phyloP scores from a whole-genome alignment of 192 early-diverging fungal species.

The Entomortierella beljakovae region DNA sequence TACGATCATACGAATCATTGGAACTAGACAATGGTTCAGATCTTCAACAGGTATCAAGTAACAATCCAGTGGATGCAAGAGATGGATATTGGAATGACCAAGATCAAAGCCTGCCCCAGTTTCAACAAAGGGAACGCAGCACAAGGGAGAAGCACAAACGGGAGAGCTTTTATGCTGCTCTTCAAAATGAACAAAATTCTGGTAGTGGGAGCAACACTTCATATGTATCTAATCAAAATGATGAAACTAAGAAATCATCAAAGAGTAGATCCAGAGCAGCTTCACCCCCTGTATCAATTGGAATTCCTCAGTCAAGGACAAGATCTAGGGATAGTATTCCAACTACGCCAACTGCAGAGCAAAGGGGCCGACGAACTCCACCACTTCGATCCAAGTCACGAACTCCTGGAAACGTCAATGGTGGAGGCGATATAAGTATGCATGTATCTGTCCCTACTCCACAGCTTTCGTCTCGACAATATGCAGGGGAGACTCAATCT shows the following conservation, averaged over 20 bases:
- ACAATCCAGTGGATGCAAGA: not conserved
- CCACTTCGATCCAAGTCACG: conserved; percentile 28
- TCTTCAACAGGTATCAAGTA: not conserved
- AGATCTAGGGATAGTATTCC: conserved; percentile 24
- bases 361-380: conserved; percentile 21
- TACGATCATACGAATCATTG: conserved; percentile 14
- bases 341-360: conserved; percentile 20
- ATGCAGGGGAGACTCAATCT: conserved; percentile 32
- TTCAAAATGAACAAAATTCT: conserved; percentile 14
- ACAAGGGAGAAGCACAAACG: conserved; percentile 45
- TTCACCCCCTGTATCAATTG: conserved; percentile 27
- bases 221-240: conserved; percentile 1
- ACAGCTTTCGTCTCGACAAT: conserved; percentile 30
- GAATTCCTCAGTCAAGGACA: conserved; percentile 19
- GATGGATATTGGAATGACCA: conserved; percentile 17
- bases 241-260: conserved; percentile 9
- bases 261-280: conserved; percentile 17
- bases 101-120: conserved; percentile 17
- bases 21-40: not conserved
- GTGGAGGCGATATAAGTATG: not conserved
- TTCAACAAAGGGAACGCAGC: conserved; percentile 6
- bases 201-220: not conserved
- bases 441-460: conserved; percentile 10
- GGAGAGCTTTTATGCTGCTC: conserved; percentile 46
- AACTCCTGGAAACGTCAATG: conserved; percentile 15